Evolutionary conservation across 257 asterid genomes (phyloP), one percentile per base, ranked within the genome.

Genomic region (Solanum sejunctum): DNA sequence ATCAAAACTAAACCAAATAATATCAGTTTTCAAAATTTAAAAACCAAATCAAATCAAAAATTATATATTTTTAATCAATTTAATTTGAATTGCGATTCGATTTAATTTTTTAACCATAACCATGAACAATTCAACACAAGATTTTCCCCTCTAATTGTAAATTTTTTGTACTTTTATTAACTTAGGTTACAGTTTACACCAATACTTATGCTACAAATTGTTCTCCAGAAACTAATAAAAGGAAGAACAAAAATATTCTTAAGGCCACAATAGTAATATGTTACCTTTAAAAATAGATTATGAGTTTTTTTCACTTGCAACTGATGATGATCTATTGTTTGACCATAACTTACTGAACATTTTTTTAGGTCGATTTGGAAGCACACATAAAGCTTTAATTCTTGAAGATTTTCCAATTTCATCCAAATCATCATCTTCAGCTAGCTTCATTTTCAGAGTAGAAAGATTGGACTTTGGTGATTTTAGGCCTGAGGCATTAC

Each of bases 261-360:
- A 85, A 51, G 63, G 39, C 77, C 80, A 83, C 80, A 83, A 51
- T 13, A 81, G 12, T 20, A 28, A 66, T 81, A 82, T 86, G 89
- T 87, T 86, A 89, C 88, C 54, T 64, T 85, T 51, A 63, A 58
- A 43, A 72, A 83, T 77, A 54, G 58, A 80, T 28, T 43, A 85
- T 81, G 93, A 92, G 60, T 89, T 92, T 91, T 89, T 94, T 70
- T 90, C 91, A 80, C 89, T 89, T 83, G 89, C 89, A 84, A 51
- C 81, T 21, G 87, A 92, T 85, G 87, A 92, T 85, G 87, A 92
- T 84, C 90, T 93, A 85, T 85, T 89, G 88, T 85, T 88, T 8
- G 95, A 89, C 98, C 98, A 96, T 82, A 96, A 85, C 93, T 89
- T 96, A 88, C 98, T 93, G 82, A 94, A 83, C 95, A 93, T 90